Conservation (phyloP, 257 asterid species). For the Nicotiana noctiflora region DNA sequence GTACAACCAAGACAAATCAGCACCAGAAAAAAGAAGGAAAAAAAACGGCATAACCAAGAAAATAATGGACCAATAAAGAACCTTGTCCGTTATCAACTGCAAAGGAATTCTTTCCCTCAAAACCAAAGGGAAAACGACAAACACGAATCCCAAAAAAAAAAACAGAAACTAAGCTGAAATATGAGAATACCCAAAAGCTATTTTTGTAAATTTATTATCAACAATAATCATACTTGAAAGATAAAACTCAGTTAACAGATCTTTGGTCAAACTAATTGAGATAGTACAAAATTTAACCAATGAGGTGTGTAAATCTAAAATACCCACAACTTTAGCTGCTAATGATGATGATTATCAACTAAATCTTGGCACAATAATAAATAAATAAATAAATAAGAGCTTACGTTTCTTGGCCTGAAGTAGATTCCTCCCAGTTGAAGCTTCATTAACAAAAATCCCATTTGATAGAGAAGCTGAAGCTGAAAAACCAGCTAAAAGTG, state of each 20-base stretch:
- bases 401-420: conserved; percentile 66
- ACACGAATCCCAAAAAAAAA: no score
- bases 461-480: conserved; percentile 53
- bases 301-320: neutral
- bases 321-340: neutral
- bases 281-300: neutral
- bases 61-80: neutral
- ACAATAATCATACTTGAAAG: neutral
- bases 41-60: neutral
- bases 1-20: neutral
- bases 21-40: neutral
- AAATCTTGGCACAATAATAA: neutral
- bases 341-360: neutral
- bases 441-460: conserved; percentile 38
- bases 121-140: no score
- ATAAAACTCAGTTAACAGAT: neutral
- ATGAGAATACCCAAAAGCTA: no score
- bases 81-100: neutral
- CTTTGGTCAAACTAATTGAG: neutral
- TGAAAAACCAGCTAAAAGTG: conserved; percentile 29
- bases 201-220: neutral
- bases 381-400: conserved; percentile 14
- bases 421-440: conserved; percentile 51
- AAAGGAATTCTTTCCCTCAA: neutral
- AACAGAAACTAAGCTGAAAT: no score